Evolutionary conservation across 192 early-diverging fungal species (phyloP).

Genomic region (Pilobolus umbonatus): DNA sequence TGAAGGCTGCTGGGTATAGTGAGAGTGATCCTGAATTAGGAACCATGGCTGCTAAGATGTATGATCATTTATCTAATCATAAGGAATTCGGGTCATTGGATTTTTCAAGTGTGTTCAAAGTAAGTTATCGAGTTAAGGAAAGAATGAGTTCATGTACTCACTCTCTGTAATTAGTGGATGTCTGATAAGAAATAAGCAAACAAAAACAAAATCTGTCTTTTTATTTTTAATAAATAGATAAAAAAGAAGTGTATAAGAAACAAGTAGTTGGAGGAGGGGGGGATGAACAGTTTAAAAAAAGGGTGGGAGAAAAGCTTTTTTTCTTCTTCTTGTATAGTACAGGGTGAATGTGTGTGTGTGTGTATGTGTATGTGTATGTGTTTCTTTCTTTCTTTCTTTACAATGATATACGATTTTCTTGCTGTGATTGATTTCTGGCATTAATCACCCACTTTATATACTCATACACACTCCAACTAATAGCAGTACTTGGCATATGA

Average conservation of each 20-base stretch:
- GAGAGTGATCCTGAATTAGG: slow-evolving; percentile 60
- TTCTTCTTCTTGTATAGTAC: too few relatives aligned
- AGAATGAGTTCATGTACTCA: too few relatives aligned
- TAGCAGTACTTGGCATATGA: slow-evolving; percentile 90
- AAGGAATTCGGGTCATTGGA: slow-evolving; percentile 72
- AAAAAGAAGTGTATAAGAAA: background rate
- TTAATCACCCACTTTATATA: slow-evolving; percentile 66
- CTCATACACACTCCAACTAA: slow-evolving; percentile 93
- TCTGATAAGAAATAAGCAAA: background rate
- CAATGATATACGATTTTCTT: background rate
- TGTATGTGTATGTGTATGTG: background rate
- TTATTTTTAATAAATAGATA: background rate
- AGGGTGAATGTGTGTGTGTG: background rate
- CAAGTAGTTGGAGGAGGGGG: background rate
- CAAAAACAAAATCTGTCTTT: background rate
- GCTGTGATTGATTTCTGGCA: background rate
- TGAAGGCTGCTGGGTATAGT: slow-evolving; percentile 73
- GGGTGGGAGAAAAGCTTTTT: background rate
- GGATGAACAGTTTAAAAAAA: too few relatives aligned
- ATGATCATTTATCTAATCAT: slow-evolving; percentile 65
- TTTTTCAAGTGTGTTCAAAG: slow-evolving; percentile 74
- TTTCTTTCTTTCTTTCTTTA: too few relatives aligned
- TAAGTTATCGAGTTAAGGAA: slow-evolving; percentile 15
- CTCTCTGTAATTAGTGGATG: background rate
- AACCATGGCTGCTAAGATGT: slow-evolving; percentile 75